Percentiles rank a stretch among this genome's conserved stretches.
Conservation (phyloP, 1,284 basidiomycete species). For the Stygiomarasmius scandens region DNA sequence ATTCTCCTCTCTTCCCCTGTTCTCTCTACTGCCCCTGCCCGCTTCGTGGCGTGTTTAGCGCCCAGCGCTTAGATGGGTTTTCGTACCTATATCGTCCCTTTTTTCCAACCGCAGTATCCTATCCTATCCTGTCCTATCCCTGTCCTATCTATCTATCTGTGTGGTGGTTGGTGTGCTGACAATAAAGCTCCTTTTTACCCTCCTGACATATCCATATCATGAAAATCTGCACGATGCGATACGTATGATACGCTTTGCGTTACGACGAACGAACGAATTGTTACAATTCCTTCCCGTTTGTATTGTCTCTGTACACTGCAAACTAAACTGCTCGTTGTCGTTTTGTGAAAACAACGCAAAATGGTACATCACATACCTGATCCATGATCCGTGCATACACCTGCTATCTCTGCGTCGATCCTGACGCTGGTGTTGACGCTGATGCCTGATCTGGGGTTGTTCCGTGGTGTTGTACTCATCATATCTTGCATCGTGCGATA, state of each 20-base stretch:
- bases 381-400: too few species aligned
- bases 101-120: conserved; percentile 20
- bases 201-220: conserved; percentile 11
- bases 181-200: conserved; percentile 20
- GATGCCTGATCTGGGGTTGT: too few species aligned
- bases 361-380: too few species aligned
- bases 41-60: conserved; percentile 26
- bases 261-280: too few species aligned
- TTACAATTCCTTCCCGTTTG: too few species aligned
- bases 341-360: too few species aligned
- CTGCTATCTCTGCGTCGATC: too few species aligned
- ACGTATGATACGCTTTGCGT: too few species aligned
- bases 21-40: conserved; percentile 23
- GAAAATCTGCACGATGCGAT: conserved; percentile 13
- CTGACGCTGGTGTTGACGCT: too few species aligned
- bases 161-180: conserved; percentile 11
- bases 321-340: too few species aligned
- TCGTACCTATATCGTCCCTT: conserved; percentile 21
- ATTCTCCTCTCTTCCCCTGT: conserved; percentile 23
- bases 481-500: conserved; percentile 12
- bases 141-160: conserved; percentile 23
- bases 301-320: too few species aligned
- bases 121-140: neutral
- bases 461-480: too few species aligned
- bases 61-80: conserved; percentile 46